Conservation (phyloP, 2,329 filamentous ascomycete species). For the Simplicillium aogashimaense region DNA sequence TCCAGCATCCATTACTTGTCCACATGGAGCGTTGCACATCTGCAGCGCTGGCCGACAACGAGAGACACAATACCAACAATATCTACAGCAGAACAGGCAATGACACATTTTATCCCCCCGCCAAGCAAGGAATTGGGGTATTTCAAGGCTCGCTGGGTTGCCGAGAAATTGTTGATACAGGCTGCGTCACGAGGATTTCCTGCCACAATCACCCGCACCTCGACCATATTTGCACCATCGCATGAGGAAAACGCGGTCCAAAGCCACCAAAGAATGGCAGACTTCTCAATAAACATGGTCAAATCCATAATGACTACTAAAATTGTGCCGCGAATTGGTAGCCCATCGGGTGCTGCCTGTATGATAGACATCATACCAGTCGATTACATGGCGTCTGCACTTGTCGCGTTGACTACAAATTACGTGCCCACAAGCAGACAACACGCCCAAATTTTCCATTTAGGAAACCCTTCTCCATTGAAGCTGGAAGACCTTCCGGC, state of each 20-base stretch:
- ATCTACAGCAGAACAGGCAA: constrained; percentile 11
- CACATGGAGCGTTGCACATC: constrained; percentile 15
- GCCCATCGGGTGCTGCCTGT: not conserved
- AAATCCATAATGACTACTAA: constrained; percentile 1
- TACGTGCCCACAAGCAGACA: no score
- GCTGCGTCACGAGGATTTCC: constrained; percentile 15
- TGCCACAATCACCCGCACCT: constrained; percentile 10
- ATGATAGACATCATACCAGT: constrained; percentile 4
- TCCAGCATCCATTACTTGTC: constrained; percentile 13
- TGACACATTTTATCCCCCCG: constrained; percentile 12
- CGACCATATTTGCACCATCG: not conserved
- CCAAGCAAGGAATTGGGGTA: constrained; percentile 14
- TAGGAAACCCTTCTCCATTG: no score
- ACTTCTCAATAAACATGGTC: constrained; percentile 2
- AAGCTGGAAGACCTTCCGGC: no score
- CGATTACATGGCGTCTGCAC: constrained; percentile 2
- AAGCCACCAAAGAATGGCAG: no score
- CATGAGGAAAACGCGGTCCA: not conserved
- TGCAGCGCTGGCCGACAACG: constrained; percentile 13
- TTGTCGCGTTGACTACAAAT: not conserved
- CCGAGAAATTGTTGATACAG: constrained; percentile 14
- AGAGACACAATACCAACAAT: constrained; percentile 7
- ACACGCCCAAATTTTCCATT: no score
- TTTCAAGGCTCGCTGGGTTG: constrained; percentile 17
- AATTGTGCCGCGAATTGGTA: not conserved